phyloP scores from a whole-genome alignment of 73 alveolate species.

The Paramecium sexaurelia region DNA sequence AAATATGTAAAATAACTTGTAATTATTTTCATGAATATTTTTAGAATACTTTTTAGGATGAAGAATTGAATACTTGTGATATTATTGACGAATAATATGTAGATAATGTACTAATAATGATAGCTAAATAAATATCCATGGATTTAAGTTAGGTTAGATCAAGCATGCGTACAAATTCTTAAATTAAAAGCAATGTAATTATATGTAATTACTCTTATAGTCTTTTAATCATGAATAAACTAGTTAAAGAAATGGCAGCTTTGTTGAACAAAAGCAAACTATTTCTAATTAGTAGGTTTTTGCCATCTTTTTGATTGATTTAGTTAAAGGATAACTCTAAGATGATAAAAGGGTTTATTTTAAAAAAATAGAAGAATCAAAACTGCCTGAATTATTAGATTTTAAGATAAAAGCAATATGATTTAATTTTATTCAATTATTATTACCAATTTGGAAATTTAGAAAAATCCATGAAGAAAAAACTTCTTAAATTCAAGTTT shows the following conservation, averaged over 20 bases:
- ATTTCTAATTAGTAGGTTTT: neutral
- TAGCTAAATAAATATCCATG: slow-evolving; percentile 36
- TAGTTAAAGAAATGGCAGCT: slow-evolving; percentile 51
- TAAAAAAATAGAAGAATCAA: slow-evolving; percentile 19
- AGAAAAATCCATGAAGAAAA: too few relatives aligned
- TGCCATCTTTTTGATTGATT: slow-evolving; percentile 29
- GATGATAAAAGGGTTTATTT: neutral
- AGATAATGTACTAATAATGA: slow-evolving; percentile 35
- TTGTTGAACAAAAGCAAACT: neutral
- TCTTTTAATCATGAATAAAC: slow-evolving; percentile 18
- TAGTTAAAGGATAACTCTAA: slow-evolving; percentile 1
- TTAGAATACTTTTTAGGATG: neutral
- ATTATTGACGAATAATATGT: slow-evolving; percentile 29
- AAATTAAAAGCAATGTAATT: neutral
- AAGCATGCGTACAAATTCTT: neutral
- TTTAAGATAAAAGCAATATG: slow-evolving; percentile 25
- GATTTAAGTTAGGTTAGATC: slow-evolving; percentile 42
- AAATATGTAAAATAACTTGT: neutral
- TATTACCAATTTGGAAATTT: too few relatives aligned
- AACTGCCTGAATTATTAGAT: neutral
- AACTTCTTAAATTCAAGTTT: too few relatives aligned
- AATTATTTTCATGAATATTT: neutral
- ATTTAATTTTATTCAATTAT: neutral
- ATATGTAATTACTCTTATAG: neutral
- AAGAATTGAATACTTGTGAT: neutral